These are phyloP conservation scores for Aspergillus campestris DNA, from an alignment of 495 filamentous ascomycete species.

Conservation along the genomic window DNA sequence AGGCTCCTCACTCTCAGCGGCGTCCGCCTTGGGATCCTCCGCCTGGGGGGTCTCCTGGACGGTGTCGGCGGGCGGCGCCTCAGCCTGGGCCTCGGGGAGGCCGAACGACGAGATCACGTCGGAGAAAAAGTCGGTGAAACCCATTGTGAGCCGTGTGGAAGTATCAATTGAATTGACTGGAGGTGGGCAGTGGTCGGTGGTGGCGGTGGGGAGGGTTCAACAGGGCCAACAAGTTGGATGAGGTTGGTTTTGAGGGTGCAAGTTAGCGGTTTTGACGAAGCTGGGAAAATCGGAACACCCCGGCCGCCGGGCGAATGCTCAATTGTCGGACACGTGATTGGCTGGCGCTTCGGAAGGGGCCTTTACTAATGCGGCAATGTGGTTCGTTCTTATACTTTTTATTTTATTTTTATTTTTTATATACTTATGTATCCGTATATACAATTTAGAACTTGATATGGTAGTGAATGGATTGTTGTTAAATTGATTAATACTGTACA, in stretches of 20 bases:
- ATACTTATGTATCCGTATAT: too few relatives aligned
- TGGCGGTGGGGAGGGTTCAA: conserved; percentile 12
- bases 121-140: conserved; percentile 56
- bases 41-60: conserved; percentile 46
- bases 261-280: conserved; percentile 23
- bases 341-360: conserved; percentile 5
- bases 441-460: too few relatives aligned
- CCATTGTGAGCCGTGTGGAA: conserved; percentile 42
- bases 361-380: conserved; percentile 3
- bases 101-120: conserved; percentile 50
- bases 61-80: conserved; percentile 48
- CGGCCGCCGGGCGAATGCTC: conserved; percentile 33
- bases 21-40: conserved; percentile 42
- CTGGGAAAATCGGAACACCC: conserved; percentile 39
- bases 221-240: conserved; percentile 28
- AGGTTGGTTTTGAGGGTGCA: conserved; percentile 22
- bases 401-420: too few relatives aligned
- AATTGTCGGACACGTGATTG: conserved; percentile 44
- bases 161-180: conserved; percentile 33
- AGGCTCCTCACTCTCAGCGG: conserved; percentile 32
- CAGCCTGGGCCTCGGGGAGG: conserved; percentile 52
- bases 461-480: too few relatives aligned
- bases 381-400: too few relatives aligned
- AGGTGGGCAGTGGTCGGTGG: conserved; percentile 15
- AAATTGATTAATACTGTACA: too few relatives aligned